These are phyloP conservation scores for Crepidotus variabilis DNA, from an alignment of 768 basidiomycete genomes.

Conservation along the genomic window DNA sequence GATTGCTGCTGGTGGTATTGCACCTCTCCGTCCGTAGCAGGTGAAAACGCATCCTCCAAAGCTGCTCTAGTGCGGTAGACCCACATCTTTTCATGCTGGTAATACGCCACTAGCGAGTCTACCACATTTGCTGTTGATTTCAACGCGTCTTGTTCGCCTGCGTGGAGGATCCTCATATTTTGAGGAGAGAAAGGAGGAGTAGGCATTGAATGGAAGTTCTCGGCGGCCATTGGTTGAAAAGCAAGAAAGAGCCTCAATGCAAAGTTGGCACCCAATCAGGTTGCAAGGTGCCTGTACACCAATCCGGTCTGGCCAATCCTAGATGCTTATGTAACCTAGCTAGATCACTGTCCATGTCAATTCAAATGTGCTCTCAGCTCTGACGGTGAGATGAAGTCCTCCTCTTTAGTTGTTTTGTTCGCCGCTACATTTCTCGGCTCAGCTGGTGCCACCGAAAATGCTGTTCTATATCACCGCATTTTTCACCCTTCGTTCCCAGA, in stretches of 20 bases:
- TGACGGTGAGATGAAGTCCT: slow-evolving; percentile 12
- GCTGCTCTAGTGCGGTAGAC: slow-evolving; percentile 61
- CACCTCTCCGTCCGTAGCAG: neutral
- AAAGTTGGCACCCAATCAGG: slow-evolving; percentile 10
- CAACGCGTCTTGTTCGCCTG: slow-evolving; percentile 27
- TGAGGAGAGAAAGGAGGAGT: slow-evolving; percentile 33
- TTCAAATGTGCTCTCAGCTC: neutral
- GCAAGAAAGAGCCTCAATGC: slow-evolving; percentile 2
- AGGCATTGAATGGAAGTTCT: slow-evolving; percentile 27
- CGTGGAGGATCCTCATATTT: slow-evolving; percentile 19
- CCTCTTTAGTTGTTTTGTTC: slow-evolving; percentile 4
- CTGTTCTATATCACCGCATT: slow-evolving; percentile 47
- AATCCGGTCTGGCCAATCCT: slow-evolving; percentile 18
- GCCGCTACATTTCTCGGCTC: slow-evolving; percentile 13
- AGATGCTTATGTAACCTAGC: neutral
- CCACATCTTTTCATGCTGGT: slow-evolving; percentile 71
- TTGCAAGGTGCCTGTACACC: slow-evolving; percentile 3
- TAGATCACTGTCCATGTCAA: neutral
- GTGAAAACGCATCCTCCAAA: slow-evolving; percentile 42
- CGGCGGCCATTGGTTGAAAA: slow-evolving; percentile 21
- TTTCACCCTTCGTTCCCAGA: slow-evolving; percentile 40
- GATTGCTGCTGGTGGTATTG: neutral
- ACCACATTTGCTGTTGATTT: slow-evolving; percentile 54
- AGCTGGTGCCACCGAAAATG: slow-evolving; percentile 21
- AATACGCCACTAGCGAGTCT: slow-evolving; percentile 62